A percentile compares a stretch with the other conserved stretches of the same genome.
phyloP scores from a whole-genome alignment of 331 rosid genomes.

The Quercus tomentella region DNA sequence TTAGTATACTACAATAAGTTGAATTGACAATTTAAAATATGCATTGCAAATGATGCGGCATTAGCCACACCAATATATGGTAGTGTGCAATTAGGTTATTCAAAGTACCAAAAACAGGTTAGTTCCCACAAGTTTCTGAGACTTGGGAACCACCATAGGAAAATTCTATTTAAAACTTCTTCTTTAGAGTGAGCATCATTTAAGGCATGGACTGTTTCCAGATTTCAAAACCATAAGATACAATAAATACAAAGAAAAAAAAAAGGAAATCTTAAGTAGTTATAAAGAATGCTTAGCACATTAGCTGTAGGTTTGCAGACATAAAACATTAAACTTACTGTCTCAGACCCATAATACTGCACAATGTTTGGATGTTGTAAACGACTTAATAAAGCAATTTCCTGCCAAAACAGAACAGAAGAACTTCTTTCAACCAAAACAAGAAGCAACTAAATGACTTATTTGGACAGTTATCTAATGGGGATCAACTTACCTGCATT shows the following conservation, averaged over 20 bases:
- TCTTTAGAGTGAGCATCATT: background rate
- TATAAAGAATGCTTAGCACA: background rate
- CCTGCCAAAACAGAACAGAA: conserved; percentile 53
- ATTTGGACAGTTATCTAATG: background rate
- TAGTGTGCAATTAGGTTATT: background rate
- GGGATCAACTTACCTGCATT: conserved; percentile 59
- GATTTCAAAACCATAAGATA: background rate
- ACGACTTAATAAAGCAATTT: conserved; percentile 84
- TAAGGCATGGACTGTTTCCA: background rate
- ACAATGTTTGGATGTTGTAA: conserved; percentile 93
- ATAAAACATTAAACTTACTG: conserved; percentile 52
- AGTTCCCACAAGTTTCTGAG: background rate
- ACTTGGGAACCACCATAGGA: background rate
- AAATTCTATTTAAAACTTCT: background rate
- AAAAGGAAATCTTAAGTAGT: background rate
- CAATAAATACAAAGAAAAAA: background rate
- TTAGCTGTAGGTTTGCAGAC: background rate
- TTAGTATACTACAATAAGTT: background rate
- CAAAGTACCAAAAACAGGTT: background rate
- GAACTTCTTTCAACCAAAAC: conserved; percentile 25
- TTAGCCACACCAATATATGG: background rate
- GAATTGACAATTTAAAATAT: background rate
- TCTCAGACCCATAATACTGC: conserved; percentile 84
- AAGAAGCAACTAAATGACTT: conserved; percentile 18
- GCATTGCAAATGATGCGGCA: background rate